Evolutionary conservation across 129 eudicot genomes (phyloP).

Genomic region (Pseudognaphalium luteoalbum): DNA sequence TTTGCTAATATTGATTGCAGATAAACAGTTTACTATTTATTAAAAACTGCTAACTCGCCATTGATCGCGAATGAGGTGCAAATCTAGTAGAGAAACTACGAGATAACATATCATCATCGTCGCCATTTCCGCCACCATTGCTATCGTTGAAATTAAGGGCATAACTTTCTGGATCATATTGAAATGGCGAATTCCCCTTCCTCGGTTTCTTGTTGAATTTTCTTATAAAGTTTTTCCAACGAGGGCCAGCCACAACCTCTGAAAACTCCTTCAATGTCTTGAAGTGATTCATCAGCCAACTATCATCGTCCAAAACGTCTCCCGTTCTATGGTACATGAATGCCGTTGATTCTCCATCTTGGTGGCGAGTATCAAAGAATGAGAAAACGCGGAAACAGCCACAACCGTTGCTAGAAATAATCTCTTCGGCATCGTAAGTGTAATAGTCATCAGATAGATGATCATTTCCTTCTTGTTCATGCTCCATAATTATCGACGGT

Average conservation of each 20-base stretch:
- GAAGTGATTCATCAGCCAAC: conserved; percentile 44
- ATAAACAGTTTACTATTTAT: too few species aligned
- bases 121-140: conserved; percentile 29
- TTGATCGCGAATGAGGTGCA: conserved; percentile 40
- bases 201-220: conserved; percentile 46
- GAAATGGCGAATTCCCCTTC: conserved; percentile 42
- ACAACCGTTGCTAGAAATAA: conserved; percentile 13
- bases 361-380: conserved; percentile 14
- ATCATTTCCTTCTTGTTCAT: conserved; percentile 28
- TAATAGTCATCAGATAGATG: conserved; percentile 11
- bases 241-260: conserved; percentile 80
- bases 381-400: conserved; percentile 42
- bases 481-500: conserved; percentile 26
- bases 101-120: conserved; percentile 33
- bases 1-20: neutral
- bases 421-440: conserved; percentile 16
- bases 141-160: conserved; percentile 64
- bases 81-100: conserved; percentile 60
- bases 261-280: conserved; percentile 59
- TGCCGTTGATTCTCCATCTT: conserved; percentile 17
- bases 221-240: conserved; percentile 82
- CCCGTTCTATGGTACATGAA: conserved; percentile 24
- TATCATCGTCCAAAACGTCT: conserved; percentile 34
- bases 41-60: neutral
- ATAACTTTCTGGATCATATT: conserved; percentile 65